phyloP scores from a whole-genome alignment of 164 flowering plant species.

The Macadamia tetraphylla region DNA sequence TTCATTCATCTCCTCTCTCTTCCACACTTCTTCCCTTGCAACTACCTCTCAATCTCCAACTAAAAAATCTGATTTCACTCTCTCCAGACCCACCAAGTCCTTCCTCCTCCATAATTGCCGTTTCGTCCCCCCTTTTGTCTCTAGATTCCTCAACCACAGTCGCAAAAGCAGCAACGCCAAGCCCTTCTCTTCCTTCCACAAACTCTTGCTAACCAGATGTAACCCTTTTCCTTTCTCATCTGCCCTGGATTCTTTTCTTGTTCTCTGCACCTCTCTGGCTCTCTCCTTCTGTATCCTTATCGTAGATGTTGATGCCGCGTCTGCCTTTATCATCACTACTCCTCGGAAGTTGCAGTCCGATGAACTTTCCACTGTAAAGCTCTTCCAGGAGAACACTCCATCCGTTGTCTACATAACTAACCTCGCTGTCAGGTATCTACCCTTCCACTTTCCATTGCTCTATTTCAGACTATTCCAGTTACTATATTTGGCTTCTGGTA shows the following conservation, averaged over 20 bases:
- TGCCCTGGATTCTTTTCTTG: constrained; percentile 40
- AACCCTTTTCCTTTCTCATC: constrained; percentile 5
- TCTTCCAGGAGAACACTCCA: constrained; percentile 90
- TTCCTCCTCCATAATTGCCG: too few species aligned
- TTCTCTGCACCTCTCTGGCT: constrained; percentile 59
- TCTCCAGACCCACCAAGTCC: background rate
- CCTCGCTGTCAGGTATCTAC: constrained; percentile 64
- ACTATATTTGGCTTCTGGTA: background rate
- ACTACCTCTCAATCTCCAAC: background rate
- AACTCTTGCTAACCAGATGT: background rate
- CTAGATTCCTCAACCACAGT: background rate
- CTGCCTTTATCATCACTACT: constrained; percentile 68
- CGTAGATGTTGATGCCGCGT: constrained; percentile 56
- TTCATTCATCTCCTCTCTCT: background rate
- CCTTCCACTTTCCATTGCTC: background rate
- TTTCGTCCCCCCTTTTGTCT: background rate
- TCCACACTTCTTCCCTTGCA: background rate
- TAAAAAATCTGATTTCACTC: background rate
- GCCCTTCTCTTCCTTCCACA: background rate
- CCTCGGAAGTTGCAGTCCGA: constrained; percentile 83
- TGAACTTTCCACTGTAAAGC: constrained; percentile 90
- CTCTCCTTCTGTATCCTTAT: constrained; percentile 51
- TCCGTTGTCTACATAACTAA: constrained; percentile 98
- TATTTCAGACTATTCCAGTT: background rate
- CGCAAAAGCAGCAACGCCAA: background rate